Evolutionary conservation across 257 asterid species (phyloP), one percentile per base, ranked within the genome.

Genomic region (Fraxinus anomala): DNA sequence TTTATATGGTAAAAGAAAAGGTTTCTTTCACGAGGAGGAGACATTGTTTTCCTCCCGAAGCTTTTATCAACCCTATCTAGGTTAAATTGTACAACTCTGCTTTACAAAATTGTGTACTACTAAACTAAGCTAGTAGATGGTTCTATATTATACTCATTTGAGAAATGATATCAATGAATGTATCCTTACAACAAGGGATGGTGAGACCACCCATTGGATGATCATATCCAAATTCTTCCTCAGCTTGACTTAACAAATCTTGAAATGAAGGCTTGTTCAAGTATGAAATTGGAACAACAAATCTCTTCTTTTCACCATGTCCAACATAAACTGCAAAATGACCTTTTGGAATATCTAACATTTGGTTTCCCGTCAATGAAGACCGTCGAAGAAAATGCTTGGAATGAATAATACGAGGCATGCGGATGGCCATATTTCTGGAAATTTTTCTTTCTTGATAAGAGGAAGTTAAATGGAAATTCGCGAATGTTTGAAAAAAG

Each of bases 321-420:
- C 88, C 87, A 61, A 87, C 80, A 74, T 85, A 87, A 17, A 82
- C 87, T 33, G 83, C 86, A 6, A 80, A 67, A n/a, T 87, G 84
- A 0, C 90, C 88, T 83, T 87, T 87, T 4, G 90, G 88, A 24
- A 84, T 83, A 23, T 84, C 87, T 21, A 80, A 54, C 33, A 36
- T 68, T 70, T 74, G 77, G 59, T 42, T 81, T 71, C 78, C 79
- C 1, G 24, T 5, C 0, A 85, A 83, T 26, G 79, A 42, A 73
- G 88, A 77, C 7, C 83, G 84, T 77, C 84, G 74, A 30, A 85
- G 24, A 42, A 80, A 77, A 34, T 73, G 36, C 17, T 44, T 44
- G 54, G 54, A 44, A 13, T 44, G 54, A 13, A 44, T 44, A 44
- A 1, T 44, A 44, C 54, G 54, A 44, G 5, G 54, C 54, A 44